Evolutionary conservation across 306 rosid species (phyloP), one percentile per base, ranked within the genome.

Genomic region (Erythrophleum fordii): DNA sequence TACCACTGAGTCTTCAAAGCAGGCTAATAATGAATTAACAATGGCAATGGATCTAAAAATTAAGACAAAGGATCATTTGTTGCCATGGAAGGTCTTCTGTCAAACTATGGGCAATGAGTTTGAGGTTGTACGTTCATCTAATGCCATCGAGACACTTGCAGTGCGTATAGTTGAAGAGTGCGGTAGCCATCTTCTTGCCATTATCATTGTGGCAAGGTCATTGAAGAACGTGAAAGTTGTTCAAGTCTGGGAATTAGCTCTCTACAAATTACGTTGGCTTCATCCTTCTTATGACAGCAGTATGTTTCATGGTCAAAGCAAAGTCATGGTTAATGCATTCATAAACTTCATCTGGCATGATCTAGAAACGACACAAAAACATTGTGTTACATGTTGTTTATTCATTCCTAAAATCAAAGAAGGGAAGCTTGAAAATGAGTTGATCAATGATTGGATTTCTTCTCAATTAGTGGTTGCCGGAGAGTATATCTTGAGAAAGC

Each of bases 41-140:
- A 0, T 14, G 70, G 28, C 6, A n/a, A 22, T 67, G 13, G 72
- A 67, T 39, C 7, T 68, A 1, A 17, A 42, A n/a, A 68, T 68
- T 9, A 23, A 20, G 10, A 41, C 34, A 11, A 29, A 41, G 11
- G 73, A 68, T 42, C 73, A 68, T 42, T 26, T 68, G 1, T 41
- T 68, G 18, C 52, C 73, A 39, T 68, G 73, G 73, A 55, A 41
- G 31, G 9, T 68, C 53, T 68, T 68, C 10, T 68, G 31, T 13
- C 23, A 28, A 17, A n/a, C 11, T 68, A 10, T 0, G 0, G 52
- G 31, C 17, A n/a, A 1, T 20, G 23, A 67, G 9, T 46, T 69
- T 23, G 37, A 34, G n/a, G n/a, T n/a, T n/a, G 5, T 44, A 6
- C 10, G 0, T 13, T 45, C 25, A 16, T 70, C 58, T 14, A 1